Evolutionary conservation across 2,329 filamentous ascomycete species (phyloP).

Genomic region (Alternaria sp.): DNA sequence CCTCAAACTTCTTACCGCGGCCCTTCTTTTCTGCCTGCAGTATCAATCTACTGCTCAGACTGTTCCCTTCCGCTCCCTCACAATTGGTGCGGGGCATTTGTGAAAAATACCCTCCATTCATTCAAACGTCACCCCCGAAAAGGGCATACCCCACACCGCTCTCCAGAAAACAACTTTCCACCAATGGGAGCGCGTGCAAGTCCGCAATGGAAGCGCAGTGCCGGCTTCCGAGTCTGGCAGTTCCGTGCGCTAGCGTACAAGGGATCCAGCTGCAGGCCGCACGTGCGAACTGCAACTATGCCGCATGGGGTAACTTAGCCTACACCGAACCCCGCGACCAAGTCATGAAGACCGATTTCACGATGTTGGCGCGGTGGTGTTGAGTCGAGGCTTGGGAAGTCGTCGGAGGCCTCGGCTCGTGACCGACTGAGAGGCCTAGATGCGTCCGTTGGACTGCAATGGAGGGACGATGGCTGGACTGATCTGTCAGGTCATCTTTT

Average conservation of each 20-base stretch:
- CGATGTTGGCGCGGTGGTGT: slow-evolving; percentile 31
- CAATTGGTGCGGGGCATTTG: slow-evolving; percentile 17
- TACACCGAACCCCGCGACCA: slow-evolving; percentile 13
- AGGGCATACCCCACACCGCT: slow-evolving; percentile 1
- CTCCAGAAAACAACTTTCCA: slow-evolving; percentile 27
- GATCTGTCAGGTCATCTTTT: not conserved
- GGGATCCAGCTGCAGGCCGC: not conserved
- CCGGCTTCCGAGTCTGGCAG: slow-evolving; percentile 3
- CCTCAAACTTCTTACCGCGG: slow-evolving; percentile 4
- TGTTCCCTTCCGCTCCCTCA: slow-evolving; percentile 15
- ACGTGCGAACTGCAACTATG: slow-evolving; percentile 7
- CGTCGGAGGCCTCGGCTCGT: slow-evolving; percentile 14
- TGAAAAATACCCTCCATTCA: slow-evolving; percentile 13
- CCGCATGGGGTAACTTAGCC: slow-evolving; percentile 17
- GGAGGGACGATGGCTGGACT: not conserved
- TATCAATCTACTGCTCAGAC: slow-evolving; percentile 4
- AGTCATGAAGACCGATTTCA: slow-evolving; percentile 20
- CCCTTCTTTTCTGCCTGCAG: slow-evolving; percentile 5
- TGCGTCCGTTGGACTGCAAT: not conserved
- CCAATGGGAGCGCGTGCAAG: slow-evolving; percentile 31
- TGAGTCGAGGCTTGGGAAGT: slow-evolving; percentile 14
- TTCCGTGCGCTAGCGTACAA: slow-evolving; percentile 1
- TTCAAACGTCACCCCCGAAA: slow-evolving; percentile 6
- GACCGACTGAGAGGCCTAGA: slow-evolving; percentile 9
- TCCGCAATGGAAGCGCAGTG: slow-evolving; percentile 17